phyloP scores from a whole-genome alignment of 2,329 filamentous ascomycete genomes.

The Arthrobotrys sinensis region DNA sequence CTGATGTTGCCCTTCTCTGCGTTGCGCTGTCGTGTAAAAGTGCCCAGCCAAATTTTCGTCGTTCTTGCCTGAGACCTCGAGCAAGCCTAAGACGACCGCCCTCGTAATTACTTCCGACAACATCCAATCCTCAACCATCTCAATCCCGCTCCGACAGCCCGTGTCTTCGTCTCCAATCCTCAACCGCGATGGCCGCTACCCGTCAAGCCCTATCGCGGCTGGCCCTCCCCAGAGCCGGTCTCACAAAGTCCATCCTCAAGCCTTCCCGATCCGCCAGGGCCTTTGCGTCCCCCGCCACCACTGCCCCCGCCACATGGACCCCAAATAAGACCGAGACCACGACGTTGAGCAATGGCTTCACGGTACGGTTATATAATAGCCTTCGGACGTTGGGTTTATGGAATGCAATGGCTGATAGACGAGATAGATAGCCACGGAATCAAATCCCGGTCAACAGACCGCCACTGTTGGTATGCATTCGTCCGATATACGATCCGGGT shows the following conservation, averaged over 20 bases:
- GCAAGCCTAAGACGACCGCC: not conserved
- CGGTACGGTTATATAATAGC: constrained; percentile 72
- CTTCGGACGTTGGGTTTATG: not conserved
- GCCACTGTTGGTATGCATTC: constrained; percentile 63
- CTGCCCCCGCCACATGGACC: constrained; percentile 69
- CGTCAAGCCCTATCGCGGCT: constrained; percentile 64
- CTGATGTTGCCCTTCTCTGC: constrained; percentile 42
- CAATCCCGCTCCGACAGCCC: constrained; percentile 21
- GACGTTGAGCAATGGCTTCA: constrained; percentile 97
- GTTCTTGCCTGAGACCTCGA: constrained; percentile 36
- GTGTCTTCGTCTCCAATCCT: constrained; percentile 38
- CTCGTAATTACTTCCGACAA: constrained; percentile 21
- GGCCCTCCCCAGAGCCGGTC: constrained; percentile 62
- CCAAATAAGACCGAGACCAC: constrained; percentile 91
- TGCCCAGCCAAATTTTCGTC: constrained; percentile 61
- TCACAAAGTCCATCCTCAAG: constrained; percentile 62
- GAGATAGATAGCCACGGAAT: constrained; percentile 63
- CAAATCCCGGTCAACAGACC: constrained; percentile 69
- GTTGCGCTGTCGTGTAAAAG: constrained; percentile 57
- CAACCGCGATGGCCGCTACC: constrained; percentile 64
- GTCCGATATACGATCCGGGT: constrained; percentile 32
- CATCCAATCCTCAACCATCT: constrained; percentile 30
- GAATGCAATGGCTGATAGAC: constrained; percentile 34
- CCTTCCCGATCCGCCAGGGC: constrained; percentile 51
- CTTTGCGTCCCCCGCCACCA: constrained; percentile 63